Evolutionary conservation across 352 stramenopile genomes (phyloP), one percentile per base, ranked within the genome.

Genomic region (Phytophthora agathidicida): DNA sequence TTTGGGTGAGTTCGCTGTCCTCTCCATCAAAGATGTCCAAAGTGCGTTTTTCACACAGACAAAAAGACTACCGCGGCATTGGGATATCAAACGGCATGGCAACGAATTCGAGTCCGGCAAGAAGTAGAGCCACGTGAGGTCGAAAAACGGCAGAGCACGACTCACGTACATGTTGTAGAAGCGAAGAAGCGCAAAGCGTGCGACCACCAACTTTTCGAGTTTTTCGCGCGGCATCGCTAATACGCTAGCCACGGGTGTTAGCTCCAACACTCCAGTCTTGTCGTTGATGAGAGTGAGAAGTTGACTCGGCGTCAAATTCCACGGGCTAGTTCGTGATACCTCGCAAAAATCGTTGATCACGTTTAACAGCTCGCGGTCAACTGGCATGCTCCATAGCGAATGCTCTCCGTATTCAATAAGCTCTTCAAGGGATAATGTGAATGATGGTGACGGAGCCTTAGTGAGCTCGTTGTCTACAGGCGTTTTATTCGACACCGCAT

Each of bases 61-160:
- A 45, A 96, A 96, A 5, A 97, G 48, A 32, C 73, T 83, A 0
- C 75, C 76, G 11, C 89, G 76, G n/a, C 87, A 87, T 10, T 73
- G 52, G 0, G 83, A 79, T 5, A 96, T 28, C 5, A 94, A 54
- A 7, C 49, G 52, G 35, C 72, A 85, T 2, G 73, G 80, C 11
- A 73, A 23, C 19, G 53, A 61, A 30, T 27, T 65, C 13, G 68
- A 52, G 6, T 48, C 19, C 0, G 60, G 55, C 11, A 49, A 47
- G 39, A 92, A 95, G 51, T 91, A 93, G 49, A 81, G 69, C 85
- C 84, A 93, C 11, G 73, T 91, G 6, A 90, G 57, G 37, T 93
- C 86, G 56, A 95, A 91, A 44, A 91, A 95, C 5, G 70, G 70
- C 24, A 94, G 47, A 4, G 87, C 72, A 8, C 74, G 78, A 43